Conservation (phyloP, 805 yeast genomes). For the Ogataea ramenticola region DNA sequence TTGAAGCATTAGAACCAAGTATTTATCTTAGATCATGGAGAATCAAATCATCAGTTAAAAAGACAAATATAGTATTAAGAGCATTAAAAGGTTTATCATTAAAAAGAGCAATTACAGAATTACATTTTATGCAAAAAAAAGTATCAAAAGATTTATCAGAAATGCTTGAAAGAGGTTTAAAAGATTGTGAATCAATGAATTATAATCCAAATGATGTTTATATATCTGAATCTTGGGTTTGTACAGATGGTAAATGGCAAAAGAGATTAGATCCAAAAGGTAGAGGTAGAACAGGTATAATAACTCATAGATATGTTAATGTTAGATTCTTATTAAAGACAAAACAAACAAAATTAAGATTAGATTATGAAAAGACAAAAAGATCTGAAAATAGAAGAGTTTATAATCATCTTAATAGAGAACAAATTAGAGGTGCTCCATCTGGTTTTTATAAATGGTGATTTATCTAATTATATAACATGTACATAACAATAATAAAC, state of each 20-base stretch:
- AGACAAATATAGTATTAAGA: conserved; percentile 73
- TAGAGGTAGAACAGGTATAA: conserved; percentile 82
- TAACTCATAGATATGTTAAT: conserved; percentile 72
- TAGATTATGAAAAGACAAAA: conserved; percentile 49
- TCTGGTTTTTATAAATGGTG: conserved; percentile 54
- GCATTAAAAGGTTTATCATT: conserved; percentile 66
- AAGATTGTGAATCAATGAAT: conserved; percentile 57
- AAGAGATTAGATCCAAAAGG: conserved; percentile 78
- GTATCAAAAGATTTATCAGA: conserved; percentile 74
- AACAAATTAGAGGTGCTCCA: conserved; percentile 39
- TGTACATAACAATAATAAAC: conserved; percentile 1
- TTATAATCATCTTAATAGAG: conserved; percentile 32
- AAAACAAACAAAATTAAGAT: conserved; percentile 53
- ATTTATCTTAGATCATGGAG: conserved; percentile 76
- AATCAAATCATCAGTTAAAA: conserved; percentile 81
- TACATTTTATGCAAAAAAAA: conserved; percentile 79
- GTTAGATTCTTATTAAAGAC: conserved; percentile 71
- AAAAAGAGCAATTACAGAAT: conserved; percentile 80
- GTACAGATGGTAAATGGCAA: conserved; percentile 73
- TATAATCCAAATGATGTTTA: conserved; percentile 56
- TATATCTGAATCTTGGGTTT: conserved; percentile 82
- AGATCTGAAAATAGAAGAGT: conserved; percentile 38
- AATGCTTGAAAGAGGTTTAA: conserved; percentile 62
- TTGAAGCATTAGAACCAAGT: conserved; percentile 79
- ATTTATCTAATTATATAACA: conserved; percentile 5